phyloP scores from a whole-genome alignment of 768 basidiomycete genomes.

The Podaxis sp. region DNA sequence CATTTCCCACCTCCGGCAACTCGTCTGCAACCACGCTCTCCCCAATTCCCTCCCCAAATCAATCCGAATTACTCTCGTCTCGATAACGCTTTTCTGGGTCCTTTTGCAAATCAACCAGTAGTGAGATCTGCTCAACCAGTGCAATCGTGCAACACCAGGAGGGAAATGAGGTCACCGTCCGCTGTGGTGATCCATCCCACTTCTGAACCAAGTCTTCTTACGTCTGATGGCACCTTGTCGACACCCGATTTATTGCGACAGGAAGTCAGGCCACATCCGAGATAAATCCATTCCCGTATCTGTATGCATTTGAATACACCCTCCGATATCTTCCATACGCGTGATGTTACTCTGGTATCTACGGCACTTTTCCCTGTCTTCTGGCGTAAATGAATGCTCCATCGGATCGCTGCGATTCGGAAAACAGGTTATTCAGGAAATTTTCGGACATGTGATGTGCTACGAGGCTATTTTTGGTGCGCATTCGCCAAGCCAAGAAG shows the following conservation, averaged over 20 bases:
- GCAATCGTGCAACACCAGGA: neutral
- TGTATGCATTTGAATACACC: neutral
- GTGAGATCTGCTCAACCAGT: neutral
- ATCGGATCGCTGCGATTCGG: neutral
- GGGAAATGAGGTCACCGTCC: neutral
- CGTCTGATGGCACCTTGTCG: neutral
- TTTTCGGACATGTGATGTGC: neutral
- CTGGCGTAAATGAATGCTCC: neutral
- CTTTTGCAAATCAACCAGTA: neutral
- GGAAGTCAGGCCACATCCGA: neutral
- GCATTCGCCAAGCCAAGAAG: slow-evolving; percentile 9
- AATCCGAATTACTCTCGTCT: neutral
- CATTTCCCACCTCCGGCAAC: neutral
- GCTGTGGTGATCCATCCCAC: neutral
- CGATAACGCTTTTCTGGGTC: neutral
- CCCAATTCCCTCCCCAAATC: neutral
- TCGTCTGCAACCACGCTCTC: neutral
- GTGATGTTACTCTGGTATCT: neutral
- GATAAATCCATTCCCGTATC: neutral
- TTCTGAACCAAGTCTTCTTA: neutral
- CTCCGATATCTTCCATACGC: neutral
- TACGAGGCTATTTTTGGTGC: neutral
- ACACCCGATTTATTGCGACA: neutral
- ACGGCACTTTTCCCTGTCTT: neutral
- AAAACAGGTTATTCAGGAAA: neutral